Percentiles rank a stretch among this genome's conserved stretches.
Evolutionary conservation across 2,329 filamentous ascomycete genomes (phyloP).

Genomic region (Epichloe sibirici): DNA sequence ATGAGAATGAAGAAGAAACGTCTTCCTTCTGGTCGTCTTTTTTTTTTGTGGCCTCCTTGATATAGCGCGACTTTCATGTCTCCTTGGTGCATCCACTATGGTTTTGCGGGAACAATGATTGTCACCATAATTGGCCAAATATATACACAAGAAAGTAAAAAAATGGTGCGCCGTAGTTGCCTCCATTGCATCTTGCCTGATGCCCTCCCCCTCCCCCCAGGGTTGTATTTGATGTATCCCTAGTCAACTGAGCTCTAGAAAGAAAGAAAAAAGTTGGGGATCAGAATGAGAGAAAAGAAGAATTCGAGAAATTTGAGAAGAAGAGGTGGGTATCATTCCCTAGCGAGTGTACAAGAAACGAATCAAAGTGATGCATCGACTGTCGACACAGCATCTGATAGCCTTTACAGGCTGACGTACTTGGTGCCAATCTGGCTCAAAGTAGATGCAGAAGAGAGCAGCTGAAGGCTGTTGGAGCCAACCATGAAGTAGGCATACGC

Average conservation of each 20-base stretch:
- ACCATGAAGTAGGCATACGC: conserved; percentile 49
- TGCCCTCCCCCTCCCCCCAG: background rate
- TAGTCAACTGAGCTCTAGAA: background rate
- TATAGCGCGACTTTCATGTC: background rate
- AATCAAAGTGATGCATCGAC: conserved; percentile 9
- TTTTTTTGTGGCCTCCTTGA: background rate
- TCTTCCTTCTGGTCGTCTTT: background rate
- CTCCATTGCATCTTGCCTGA: background rate
- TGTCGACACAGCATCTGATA: background rate
- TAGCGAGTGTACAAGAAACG: conserved; percentile 27
- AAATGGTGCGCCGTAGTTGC: background rate
- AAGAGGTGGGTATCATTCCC: conserved; percentile 15
- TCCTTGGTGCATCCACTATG: background rate
- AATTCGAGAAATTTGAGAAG: background rate
- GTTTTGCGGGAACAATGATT: background rate
- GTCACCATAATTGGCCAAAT: conserved; percentile 12
- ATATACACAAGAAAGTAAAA: conserved; percentile 19
- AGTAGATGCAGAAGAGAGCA: conserved; percentile 27
- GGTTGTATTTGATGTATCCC: background rate
- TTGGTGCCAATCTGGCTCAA: conserved; percentile 36
- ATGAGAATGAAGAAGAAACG: background rate
- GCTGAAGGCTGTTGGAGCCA: conserved; percentile 19
- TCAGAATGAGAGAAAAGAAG: background rate
- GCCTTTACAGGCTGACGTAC: conserved; percentile 28
- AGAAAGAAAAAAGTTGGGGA: background rate